Percentiles rank a stretch among this genome's conserved stretches.
These are phyloP conservation scores for Calocybe gambosa DNA, from an alignment of 1,284 basidiomycete genomes.

Conservation along the genomic window DNA sequence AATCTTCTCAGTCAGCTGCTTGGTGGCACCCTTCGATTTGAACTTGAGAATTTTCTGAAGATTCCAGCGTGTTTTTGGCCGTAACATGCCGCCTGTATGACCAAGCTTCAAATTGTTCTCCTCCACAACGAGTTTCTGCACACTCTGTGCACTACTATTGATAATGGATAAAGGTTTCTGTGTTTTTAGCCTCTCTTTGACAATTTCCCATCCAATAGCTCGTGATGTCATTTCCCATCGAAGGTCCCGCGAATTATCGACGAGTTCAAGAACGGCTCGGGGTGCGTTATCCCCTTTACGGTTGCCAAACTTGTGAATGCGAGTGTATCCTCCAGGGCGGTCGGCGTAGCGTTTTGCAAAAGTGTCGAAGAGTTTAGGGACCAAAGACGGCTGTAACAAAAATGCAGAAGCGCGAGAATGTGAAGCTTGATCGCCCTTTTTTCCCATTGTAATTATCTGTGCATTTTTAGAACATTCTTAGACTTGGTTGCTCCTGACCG, in stretches of 20 bases:
- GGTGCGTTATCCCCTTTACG: constrained; percentile 92
- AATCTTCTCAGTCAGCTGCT: constrained; percentile 39
- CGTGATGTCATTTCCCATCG: constrained; percentile 82
- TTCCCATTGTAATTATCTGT: constrained; percentile 86
- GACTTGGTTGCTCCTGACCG: constrained; percentile 1
- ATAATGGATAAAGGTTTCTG: constrained; percentile 41
- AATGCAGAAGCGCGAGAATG: constrained; percentile 67
- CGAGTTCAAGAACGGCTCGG: constrained; percentile 86
- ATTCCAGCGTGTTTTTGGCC: constrained; percentile 62
- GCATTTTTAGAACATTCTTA: constrained; percentile 10
- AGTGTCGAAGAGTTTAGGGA: constrained; percentile 78
- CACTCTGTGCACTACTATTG: constrained; percentile 41
- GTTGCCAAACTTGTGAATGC: constrained; percentile 87
- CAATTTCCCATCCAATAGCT: constrained; percentile 74
- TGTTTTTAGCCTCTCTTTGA: constrained; percentile 46
- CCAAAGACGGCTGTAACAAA: constrained; percentile 62
- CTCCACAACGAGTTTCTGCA: constrained; percentile 39
- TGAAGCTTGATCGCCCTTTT: constrained; percentile 66
- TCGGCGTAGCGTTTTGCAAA: constrained; percentile 79
- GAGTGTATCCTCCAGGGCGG: constrained; percentile 92
- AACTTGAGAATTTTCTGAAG: constrained; percentile 63
- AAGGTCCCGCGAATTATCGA: constrained; percentile 90
- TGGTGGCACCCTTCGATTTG: constrained; percentile 37
- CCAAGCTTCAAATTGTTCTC: constrained; percentile 37
- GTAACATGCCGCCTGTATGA: constrained; percentile 37